A percentile compares a stretch with the other conserved stretches of the same genome.
Conservation (phyloP, 192 early-diverging fungal species). For the Thoreauomyces humboldtii region DNA sequence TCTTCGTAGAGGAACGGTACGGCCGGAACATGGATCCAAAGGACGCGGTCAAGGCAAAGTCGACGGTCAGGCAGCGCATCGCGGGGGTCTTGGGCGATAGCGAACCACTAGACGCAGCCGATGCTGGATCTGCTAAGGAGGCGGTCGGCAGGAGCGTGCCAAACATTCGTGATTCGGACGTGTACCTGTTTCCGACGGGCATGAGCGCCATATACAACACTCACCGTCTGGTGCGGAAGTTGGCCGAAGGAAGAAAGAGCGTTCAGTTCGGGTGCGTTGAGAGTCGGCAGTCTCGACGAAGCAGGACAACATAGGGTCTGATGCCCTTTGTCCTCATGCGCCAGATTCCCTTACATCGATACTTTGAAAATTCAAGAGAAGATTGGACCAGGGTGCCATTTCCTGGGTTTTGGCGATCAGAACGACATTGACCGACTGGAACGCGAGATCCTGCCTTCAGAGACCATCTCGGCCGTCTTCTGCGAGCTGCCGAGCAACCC, state of each 20-base stretch:
- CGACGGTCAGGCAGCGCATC: constrained; percentile 74
- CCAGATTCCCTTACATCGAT: constrained; percentile 89
- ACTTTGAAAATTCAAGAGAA: constrained; percentile 96
- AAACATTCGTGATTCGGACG: constrained; percentile 67
- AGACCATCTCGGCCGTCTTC: constrained; percentile 77
- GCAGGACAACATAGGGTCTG: too few relatives aligned
- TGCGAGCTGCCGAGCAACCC: constrained; percentile 96
- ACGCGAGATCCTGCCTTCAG: constrained; percentile 42
- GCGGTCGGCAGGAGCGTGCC: not conserved
- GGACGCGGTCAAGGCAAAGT: constrained; percentile 72
- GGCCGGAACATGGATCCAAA: constrained; percentile 79
- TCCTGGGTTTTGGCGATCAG: constrained; percentile 82
- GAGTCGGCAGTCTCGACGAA: constrained; percentile 1
- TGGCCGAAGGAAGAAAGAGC: constrained; percentile 54
- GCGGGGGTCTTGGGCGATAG: constrained; percentile 66
- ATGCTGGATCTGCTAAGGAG: not conserved
- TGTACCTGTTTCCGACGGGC: constrained; percentile 84
- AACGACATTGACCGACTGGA: constrained; percentile 68
- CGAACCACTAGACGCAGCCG: constrained; percentile 5
- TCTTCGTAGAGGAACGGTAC: constrained; percentile 91
- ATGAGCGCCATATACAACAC: constrained; percentile 94
- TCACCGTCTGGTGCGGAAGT: constrained; percentile 59
- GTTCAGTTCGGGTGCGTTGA: constrained; percentile 82
- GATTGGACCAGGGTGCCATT: constrained; percentile 86
- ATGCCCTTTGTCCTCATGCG: not conserved